Conservation (phyloP, 371 early-diverging fungal species). For the Mucor irregularis region DNA sequence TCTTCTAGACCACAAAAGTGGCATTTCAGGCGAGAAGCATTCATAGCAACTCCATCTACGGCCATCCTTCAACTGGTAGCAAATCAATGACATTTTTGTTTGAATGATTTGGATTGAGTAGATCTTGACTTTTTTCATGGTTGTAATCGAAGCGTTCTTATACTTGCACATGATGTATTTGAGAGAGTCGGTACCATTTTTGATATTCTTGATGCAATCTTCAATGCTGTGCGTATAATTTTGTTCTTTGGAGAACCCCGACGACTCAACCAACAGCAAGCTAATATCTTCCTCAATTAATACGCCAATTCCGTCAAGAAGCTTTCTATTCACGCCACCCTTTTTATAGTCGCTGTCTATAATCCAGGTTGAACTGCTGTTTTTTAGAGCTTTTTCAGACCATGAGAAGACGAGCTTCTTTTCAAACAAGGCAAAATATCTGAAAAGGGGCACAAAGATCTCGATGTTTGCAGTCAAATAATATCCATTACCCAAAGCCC, state of each 20-base stretch:
- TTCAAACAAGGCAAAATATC: background rate
- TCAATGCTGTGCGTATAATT: conserved; percentile 3
- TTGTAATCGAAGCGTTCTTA: background rate
- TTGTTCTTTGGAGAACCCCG: background rate
- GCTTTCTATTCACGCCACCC: background rate
- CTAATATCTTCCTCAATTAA: conserved; percentile 1
- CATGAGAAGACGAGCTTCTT: background rate
- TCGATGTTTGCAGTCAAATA: too few species aligned
- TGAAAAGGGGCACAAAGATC: too few species aligned
- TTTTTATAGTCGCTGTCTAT: background rate
- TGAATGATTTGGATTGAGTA: conserved; percentile 5
- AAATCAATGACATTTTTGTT: background rate
- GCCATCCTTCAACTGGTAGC: background rate
- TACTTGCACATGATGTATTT: conserved; percentile 3
- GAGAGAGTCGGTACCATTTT: conserved; percentile 5
- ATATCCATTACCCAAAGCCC: too few species aligned
- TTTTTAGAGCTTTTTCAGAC: background rate
- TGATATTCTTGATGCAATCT: conserved; percentile 9
- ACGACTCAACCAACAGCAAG: background rate
- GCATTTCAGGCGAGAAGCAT: background rate
- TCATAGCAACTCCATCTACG: background rate
- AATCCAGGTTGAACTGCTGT: background rate
- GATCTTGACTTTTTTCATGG: conserved; percentile 1
- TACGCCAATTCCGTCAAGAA: background rate
- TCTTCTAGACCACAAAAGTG: background rate